Conservation (phyloP, 225 moss, liverwort and hornwort genomes). For the Polytrichum commune region DNA sequence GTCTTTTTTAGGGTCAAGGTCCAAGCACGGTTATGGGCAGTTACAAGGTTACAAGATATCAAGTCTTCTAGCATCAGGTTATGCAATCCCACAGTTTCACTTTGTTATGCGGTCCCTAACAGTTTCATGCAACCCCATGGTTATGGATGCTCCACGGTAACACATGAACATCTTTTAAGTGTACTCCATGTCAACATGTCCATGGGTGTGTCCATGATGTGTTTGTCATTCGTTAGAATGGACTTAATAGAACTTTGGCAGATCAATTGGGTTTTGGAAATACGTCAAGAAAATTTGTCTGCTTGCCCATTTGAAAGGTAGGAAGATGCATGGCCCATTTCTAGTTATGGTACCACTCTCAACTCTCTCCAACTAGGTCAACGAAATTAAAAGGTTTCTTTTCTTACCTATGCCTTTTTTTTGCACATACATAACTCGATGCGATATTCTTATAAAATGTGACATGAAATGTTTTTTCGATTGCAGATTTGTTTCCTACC, state of each 20-base stretch:
- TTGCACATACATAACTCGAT: too few species aligned
- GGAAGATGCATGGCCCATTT: slow-evolving; percentile 88
- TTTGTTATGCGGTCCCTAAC: too few species aligned
- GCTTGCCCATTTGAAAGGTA: slow-evolving; percentile 82
- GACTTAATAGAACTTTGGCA: slow-evolving; percentile 87
- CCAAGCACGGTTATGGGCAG: too few species aligned
- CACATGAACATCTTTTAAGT: too few species aligned
- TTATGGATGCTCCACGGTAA: too few species aligned
- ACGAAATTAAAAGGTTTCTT: slow-evolving; percentile 63
- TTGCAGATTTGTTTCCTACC: slow-evolving; percentile 35
- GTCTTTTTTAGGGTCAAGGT: too few species aligned
- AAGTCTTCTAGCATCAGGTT: too few species aligned
- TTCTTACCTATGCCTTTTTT: not conserved
- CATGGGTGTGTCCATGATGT: slow-evolving; percentile 40
- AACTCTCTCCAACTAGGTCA: slow-evolving; percentile 91
- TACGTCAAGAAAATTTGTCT: slow-evolving; percentile 89
- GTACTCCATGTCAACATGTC: too few species aligned
- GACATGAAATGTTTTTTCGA: slow-evolving; percentile 32
- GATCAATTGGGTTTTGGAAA: slow-evolving; percentile 98
- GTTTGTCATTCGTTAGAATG: slow-evolving; percentile 75
- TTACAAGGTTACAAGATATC: too few species aligned
- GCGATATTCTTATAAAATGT: too few species aligned
- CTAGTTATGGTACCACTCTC: slow-evolving; percentile 81
- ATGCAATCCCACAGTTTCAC: too few species aligned
- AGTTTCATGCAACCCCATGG: too few species aligned